A percentile compares a stretch with the other conserved stretches of the same genome.
These are phyloP conservation scores for Achlya hypogyna DNA, from an alignment of 352 stramenopile genomes.

Conservation along the genomic window DNA sequence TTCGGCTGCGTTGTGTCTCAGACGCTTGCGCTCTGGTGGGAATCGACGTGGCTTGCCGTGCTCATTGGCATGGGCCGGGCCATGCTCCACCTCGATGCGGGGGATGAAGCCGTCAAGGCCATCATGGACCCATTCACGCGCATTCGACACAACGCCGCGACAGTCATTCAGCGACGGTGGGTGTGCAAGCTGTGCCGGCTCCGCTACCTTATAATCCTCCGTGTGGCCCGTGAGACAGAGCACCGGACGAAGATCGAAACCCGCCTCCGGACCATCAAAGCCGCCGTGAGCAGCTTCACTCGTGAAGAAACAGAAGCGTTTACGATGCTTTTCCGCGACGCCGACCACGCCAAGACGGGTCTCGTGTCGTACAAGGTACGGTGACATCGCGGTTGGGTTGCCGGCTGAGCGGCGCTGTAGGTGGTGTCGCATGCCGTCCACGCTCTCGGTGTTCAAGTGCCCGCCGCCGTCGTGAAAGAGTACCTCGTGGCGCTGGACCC, in stretches of 20 bases:
- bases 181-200: constrained; percentile 41
- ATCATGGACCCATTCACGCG: constrained; percentile 52
- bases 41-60: constrained; percentile 29
- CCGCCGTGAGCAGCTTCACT: constrained; percentile 51
- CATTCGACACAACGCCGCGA: constrained; percentile 54
- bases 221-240: constrained; percentile 33
- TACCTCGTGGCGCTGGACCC: constrained; percentile 48
- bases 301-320: constrained; percentile 59
- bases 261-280: constrained; percentile 30
- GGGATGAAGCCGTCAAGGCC: constrained; percentile 22
- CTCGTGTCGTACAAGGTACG: constrained; percentile 43
- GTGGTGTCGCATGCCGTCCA: constrained; percentile 67
- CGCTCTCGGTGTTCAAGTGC: constrained; percentile 51
- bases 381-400: not conserved
- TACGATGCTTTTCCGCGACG: constrained; percentile 46
- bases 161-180: constrained; percentile 53
- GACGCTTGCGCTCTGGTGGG: constrained; percentile 55
- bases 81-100: constrained; percentile 37
- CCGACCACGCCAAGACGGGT: constrained; percentile 48
- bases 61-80: constrained; percentile 37
- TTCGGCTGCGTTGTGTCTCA: constrained; percentile 38
- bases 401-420: not conserved
- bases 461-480: constrained; percentile 33
- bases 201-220: constrained; percentile 40
- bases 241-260: constrained; percentile 33